Conservation (phyloP, 1,139 yeast genomes). For the Kluyveromyces sp. region DNA sequence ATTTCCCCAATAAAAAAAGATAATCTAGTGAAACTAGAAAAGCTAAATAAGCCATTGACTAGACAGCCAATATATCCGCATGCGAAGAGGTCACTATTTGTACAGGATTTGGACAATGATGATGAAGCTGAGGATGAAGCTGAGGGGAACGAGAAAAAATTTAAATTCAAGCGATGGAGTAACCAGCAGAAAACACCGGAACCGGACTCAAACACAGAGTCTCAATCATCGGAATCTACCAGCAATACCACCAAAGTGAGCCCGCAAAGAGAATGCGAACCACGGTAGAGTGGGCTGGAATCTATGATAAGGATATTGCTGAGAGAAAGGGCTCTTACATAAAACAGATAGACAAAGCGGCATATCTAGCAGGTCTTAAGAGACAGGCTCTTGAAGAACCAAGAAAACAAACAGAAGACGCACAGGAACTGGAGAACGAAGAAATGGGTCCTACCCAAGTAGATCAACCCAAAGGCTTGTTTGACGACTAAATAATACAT, state of each 20-base stretch:
- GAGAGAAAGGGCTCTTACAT: constrained; percentile 3
- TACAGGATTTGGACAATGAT: background rate
- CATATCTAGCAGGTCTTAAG: background rate
- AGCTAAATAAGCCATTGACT: background rate
- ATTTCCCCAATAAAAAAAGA: constrained; percentile 14
- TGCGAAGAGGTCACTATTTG: background rate
- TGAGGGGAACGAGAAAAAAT: background rate
- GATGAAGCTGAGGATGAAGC: background rate
- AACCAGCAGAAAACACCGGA: background rate
- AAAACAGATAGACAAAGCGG: constrained; percentile 8
- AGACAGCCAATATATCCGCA: background rate
- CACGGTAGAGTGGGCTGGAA: constrained; percentile 25
- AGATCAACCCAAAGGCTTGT: constrained; percentile 27
- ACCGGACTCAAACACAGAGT: background rate
- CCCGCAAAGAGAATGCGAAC: constrained; percentile 12
- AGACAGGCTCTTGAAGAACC: background rate
- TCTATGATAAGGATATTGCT: background rate
- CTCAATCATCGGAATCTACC: background rate
- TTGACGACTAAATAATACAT: constrained; percentile 17
- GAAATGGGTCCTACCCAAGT: constrained; percentile 35
- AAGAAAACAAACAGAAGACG: background rate
- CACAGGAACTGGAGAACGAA: background rate
- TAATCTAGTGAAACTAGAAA: constrained; percentile 6
- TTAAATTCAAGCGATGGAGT: constrained; percentile 1
- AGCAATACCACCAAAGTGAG: background rate